Evolutionary conservation across 108 stramenopile species (phyloP).

Genomic region (Stephanodiscus minutulus): DNA sequence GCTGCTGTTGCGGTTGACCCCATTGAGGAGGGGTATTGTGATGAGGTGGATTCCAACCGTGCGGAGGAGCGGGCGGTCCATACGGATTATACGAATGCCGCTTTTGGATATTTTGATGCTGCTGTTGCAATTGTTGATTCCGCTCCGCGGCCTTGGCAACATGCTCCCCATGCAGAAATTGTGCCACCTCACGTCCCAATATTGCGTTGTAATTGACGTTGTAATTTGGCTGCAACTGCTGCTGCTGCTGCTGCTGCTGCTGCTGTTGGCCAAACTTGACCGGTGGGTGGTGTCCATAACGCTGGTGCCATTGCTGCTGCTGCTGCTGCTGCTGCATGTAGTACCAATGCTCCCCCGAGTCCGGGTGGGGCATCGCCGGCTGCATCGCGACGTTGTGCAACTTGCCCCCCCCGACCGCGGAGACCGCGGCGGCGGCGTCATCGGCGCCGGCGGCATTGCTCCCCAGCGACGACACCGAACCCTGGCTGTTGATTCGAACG

Average conservation of each 20-base stretch:
- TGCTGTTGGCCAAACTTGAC: background rate
- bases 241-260: too few species aligned
- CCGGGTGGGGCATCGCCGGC: background rate
- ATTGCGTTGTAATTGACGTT: slow-evolving; percentile 26
- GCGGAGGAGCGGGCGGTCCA: slow-evolving; percentile 3
- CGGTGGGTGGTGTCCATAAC: slow-evolving; percentile 1
- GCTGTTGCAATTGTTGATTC: slow-evolving; percentile 5
- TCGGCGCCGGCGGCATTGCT: slow-evolving; percentile 1
- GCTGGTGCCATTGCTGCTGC: slow-evolving; percentile 20
- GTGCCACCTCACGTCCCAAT: slow-evolving; percentile 36
- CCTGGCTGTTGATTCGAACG: slow-evolving; percentile 31
- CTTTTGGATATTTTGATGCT: background rate
- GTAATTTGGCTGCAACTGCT: slow-evolving; percentile 4
- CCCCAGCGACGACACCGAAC: slow-evolving; percentile 40
- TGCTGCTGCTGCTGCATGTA: slow-evolving; percentile 25
- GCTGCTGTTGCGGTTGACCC: slow-evolving; percentile 29
- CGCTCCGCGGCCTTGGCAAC: slow-evolving; percentile 17
- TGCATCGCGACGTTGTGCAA: background rate
- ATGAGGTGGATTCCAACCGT: slow-evolving; percentile 1
- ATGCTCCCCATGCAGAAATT: slow-evolving; percentile 38
- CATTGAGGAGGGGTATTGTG: slow-evolving; percentile 6
- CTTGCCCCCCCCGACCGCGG: background rate
- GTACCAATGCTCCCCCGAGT: slow-evolving; percentile 6
- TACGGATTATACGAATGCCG: background rate
- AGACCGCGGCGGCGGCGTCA: background rate